These are phyloP conservation scores for Pestalotiopsis sp. DNA, from an alignment of 2,329 filamentous ascomycete genomes.

Conservation along the genomic window DNA sequence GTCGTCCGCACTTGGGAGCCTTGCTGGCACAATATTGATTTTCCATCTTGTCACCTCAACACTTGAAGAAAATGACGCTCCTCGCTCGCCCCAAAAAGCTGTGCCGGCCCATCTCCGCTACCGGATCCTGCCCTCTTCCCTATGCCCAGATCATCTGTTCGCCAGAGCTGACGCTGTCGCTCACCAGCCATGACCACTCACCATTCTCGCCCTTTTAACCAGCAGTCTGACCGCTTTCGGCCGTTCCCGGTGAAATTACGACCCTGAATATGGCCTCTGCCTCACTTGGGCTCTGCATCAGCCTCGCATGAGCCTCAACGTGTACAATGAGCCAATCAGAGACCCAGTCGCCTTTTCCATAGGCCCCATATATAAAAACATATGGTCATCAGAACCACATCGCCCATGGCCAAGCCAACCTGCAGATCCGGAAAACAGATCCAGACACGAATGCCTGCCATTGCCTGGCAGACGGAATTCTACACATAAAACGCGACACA, in stretches of 20 bases:
- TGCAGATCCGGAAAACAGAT: background rate
- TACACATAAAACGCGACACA: background rate
- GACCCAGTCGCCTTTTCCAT: background rate
- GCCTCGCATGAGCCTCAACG: background rate
- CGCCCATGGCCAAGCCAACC: background rate
- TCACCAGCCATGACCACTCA: background rate
- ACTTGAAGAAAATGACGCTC: background rate
- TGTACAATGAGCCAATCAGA: background rate
- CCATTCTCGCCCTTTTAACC: background rate
- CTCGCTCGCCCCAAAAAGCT: background rate
- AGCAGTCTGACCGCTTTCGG: background rate
- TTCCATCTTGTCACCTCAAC: background rate
- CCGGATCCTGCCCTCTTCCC: background rate
- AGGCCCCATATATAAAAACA: background rate
- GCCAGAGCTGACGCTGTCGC: background rate
- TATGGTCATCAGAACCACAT: background rate
- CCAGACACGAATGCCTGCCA: background rate
- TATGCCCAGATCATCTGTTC: background rate
- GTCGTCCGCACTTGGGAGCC: background rate
- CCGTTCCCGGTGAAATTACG: background rate
- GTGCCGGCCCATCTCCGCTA: conserved; percentile 2
- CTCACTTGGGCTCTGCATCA: background rate
- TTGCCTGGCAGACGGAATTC: background rate
- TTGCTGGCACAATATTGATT: background rate
- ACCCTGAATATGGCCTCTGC: background rate